Evolutionary conservation across 208 protist genomes (phyloP).

Genomic region (Blechomonas ayalai): DNA sequence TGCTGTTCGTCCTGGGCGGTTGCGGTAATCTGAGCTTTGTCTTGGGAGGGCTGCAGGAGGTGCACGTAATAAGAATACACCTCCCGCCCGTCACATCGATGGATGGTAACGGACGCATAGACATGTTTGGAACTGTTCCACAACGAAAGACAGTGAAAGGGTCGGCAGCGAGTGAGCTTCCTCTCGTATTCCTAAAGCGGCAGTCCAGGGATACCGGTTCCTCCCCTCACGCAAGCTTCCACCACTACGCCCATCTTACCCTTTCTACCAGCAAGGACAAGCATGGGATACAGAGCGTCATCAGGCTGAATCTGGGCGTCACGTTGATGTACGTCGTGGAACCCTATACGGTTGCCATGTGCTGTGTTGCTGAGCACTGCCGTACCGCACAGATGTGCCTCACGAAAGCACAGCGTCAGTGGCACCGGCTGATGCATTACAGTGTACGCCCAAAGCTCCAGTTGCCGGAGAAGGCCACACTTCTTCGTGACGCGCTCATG

Average conservation of each 20-base stretch:
- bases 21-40: conserved; percentile 41
- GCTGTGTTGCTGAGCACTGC: conserved; percentile 42
- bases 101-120: too few species aligned
- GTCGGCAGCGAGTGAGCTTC: too few species aligned
- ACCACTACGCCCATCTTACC: too few species aligned
- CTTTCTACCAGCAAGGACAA: background rate
- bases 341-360: conserved; percentile 21
- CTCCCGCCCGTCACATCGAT: too few species aligned
- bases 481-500: conserved; percentile 46
- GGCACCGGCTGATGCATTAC: conserved; percentile 14
- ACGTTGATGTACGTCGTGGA: conserved; percentile 14
- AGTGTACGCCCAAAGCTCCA: conserved; percentile 9
- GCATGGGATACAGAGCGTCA: conserved; percentile 1
- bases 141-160: too few species aligned
- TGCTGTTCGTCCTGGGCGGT: conserved; percentile 42
- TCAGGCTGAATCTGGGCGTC: conserved; percentile 19
- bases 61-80: conserved; percentile 12
- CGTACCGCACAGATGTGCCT: conserved; percentile 21
- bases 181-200: too few species aligned
- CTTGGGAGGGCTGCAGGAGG: conserved; percentile 57
- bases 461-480: conserved; percentile 33
- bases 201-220: too few species aligned
- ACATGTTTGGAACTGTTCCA: too few species aligned
- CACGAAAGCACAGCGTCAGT: conserved; percentile 11
- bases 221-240: too few species aligned